Percentiles rank a stretch among this genome's conserved stretches.
Conservation (phyloP, 345 rosid species). For the Sisymbrium irio region DNA sequence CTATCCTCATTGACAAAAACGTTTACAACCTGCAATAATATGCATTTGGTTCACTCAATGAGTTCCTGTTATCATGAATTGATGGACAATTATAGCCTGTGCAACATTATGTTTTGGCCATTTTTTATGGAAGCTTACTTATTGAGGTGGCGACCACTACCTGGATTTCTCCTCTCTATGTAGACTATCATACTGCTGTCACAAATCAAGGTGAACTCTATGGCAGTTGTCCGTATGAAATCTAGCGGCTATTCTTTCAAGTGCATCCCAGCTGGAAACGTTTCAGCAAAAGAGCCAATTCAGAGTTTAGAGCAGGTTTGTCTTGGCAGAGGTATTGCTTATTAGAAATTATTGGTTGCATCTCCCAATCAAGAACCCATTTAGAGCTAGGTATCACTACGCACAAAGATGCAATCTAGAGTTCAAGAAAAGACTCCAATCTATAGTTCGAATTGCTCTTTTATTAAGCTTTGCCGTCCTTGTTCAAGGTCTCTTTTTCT, state of each 20-base stretch:
- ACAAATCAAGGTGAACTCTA: constrained; percentile 78
- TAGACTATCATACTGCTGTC: constrained; percentile 63
- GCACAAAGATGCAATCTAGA: too few relatives aligned
- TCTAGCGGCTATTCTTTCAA: constrained; percentile 39
- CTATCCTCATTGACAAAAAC: neutral
- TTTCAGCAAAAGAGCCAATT: constrained; percentile 37
- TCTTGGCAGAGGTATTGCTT: constrained; percentile 33
- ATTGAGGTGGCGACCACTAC: constrained; percentile 11
- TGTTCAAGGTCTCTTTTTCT: neutral
- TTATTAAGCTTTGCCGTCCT: neutral
- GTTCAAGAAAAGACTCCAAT: neutral
- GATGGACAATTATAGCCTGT: neutral
- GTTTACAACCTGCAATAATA: constrained; percentile 2
- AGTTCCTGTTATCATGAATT: neutral
- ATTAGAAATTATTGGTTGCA: neutral
- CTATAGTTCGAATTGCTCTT: neutral
- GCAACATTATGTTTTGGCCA: neutral
- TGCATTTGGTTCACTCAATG: neutral
- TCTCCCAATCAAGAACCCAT: neutral
- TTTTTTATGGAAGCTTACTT: neutral
- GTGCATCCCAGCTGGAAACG: constrained; percentile 38
- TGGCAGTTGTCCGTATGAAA: constrained; percentile 72
- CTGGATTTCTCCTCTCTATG: constrained; percentile 34
- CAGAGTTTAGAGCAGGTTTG: constrained; percentile 75
- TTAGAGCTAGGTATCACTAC: too few relatives aligned